Conservation (phyloP, 1,284 basidiomycete species). For the Volvariella volvacea region DNA sequence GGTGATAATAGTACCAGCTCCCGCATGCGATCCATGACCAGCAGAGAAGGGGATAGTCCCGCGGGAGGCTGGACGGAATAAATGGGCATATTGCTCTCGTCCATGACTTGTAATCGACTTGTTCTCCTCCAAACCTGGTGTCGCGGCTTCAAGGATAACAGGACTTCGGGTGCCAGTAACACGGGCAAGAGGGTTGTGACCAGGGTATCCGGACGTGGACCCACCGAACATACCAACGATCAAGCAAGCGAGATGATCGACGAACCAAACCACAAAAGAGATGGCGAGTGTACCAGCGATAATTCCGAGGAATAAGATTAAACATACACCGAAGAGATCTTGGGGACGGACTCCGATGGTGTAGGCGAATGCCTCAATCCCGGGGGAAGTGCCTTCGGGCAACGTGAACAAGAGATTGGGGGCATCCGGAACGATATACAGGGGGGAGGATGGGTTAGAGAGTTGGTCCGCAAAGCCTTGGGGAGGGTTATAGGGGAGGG, state of each 20-base stretch:
- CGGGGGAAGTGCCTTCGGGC: slow-evolving; percentile 49
- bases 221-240: slow-evolving; percentile 24
- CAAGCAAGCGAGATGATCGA: slow-evolving; percentile 51
- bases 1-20: slow-evolving; percentile 11
- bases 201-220: slow-evolving; percentile 17
- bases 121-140: slow-evolving; percentile 41
- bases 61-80: slow-evolving; percentile 29
- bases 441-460: slow-evolving; percentile 58
- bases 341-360: slow-evolving; percentile 75
- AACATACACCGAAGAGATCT: slow-evolving; percentile 82
- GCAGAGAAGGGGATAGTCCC: slow-evolving; percentile 26
- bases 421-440: slow-evolving; percentile 67
- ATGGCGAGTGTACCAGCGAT: slow-evolving; percentile 65
- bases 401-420: slow-evolving; percentile 73
- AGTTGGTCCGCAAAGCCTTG: slow-evolving; percentile 67
- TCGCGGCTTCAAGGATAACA: slow-evolving; percentile 37
- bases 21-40: slow-evolving; percentile 4
- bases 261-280: slow-evolving; percentile 65
- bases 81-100: slow-evolving; percentile 16
- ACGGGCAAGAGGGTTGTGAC: slow-evolving; percentile 20
- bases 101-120: slow-evolving; percentile 36
- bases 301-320: slow-evolving; percentile 79
- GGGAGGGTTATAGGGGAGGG: slow-evolving; percentile 57
- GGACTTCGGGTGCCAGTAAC: slow-evolving; percentile 46
- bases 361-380: slow-evolving; percentile 76